Base-by-base conservation (phyloP, 148 eudicot species). In the Rheum nobile region DNA sequence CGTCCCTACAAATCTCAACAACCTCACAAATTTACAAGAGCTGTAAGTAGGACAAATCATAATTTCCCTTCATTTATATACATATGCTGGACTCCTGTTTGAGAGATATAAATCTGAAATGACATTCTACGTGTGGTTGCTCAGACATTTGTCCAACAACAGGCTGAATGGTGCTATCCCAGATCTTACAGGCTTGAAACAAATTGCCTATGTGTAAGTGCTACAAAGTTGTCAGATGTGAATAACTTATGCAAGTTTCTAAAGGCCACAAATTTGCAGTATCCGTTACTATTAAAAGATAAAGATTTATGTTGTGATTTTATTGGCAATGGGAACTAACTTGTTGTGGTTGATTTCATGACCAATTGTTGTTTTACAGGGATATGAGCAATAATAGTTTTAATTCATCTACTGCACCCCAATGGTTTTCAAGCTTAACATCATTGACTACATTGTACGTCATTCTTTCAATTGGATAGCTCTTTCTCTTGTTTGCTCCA, bases 311-410 rank as follows among this genome's bases (percentile, higher is more conserved):
- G 67, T 29, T 61, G 67, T 61, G 5, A 14, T 22, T 11, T 8
- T 69, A 69, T 22, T 37, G 72, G 19, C 28, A 4, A 38, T 38
- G 26, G 24, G 19, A 35, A 39, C 29, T 32, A 21, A 5, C 29
- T 21, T 32, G 22, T 61, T 22, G 16, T 22, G 67, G 37, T 70
- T 44, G 24, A 26, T 26, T 74, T 74, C 4, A 28, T 77, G 61
- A 75, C 47, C 19, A 67, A 48, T 50, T 31, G 22, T 43, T 39
- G 54, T 46, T 76, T 82, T 84, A 79, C 93, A 94, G 98, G 91
- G 98, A 91, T 78, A 80, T 91, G 87, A 91, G 98, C 90, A 94
- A 94, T 79, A 94, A 94, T 54, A 90, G 83, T 78, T 94, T 94
- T 74, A 63, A 74, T 19, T 80, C 85, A 80, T 79, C 96, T 39